A percentile compares a stretch with the other conserved stretches of the same genome.
phyloP scores from a whole-genome alignment of 2,329 filamentous ascomycete species.

The Fusarium goolgardi region DNA sequence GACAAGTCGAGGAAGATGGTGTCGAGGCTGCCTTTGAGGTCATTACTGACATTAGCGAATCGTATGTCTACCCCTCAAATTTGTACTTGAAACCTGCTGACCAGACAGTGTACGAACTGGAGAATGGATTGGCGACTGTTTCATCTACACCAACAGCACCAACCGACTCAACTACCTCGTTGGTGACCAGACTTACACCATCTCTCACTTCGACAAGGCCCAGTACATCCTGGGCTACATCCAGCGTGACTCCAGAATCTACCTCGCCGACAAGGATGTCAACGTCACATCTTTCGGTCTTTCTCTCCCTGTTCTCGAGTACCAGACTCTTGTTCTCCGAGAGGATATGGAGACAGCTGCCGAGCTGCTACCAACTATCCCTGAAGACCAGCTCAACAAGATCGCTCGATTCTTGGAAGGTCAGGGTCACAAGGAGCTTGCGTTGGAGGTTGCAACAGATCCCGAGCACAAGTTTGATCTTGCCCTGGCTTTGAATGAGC shows the following conservation, averaged over 20 bases:
- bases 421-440: slow-evolving; percentile 95
- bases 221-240: slow-evolving; percentile 98
- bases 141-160: slow-evolving; percentile 97
- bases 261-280: slow-evolving; percentile 96
- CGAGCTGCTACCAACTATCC: slow-evolving; percentile 85
- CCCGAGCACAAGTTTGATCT: slow-evolving; percentile 97
- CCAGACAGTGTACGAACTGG: slow-evolving; percentile 81
- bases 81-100: neutral
- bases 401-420: slow-evolving; percentile 97
- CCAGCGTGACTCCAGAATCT: slow-evolving; percentile 92
- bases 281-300: slow-evolving; percentile 89
- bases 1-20: slow-evolving; percentile 87
- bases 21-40: slow-evolving; percentile 97
- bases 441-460: slow-evolving; percentile 93
- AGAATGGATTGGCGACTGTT: slow-evolving; percentile 98
- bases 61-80: slow-evolving; percentile 57
- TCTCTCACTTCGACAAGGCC: slow-evolving; percentile 94
- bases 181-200: slow-evolving; percentile 96
- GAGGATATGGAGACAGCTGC: slow-evolving; percentile 92
- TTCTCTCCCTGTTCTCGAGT: slow-evolving; percentile 93
- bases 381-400: slow-evolving; percentile 95
- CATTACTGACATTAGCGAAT: slow-evolving; percentile 94
- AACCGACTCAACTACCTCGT: slow-evolving; percentile 98
- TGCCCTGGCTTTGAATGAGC: slow-evolving; percentile 82
- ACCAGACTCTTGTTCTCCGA: slow-evolving; percentile 94